Base-by-base conservation (phyloP, 805 yeast species). In the Metschnikowia drakensbergensis region DNA sequence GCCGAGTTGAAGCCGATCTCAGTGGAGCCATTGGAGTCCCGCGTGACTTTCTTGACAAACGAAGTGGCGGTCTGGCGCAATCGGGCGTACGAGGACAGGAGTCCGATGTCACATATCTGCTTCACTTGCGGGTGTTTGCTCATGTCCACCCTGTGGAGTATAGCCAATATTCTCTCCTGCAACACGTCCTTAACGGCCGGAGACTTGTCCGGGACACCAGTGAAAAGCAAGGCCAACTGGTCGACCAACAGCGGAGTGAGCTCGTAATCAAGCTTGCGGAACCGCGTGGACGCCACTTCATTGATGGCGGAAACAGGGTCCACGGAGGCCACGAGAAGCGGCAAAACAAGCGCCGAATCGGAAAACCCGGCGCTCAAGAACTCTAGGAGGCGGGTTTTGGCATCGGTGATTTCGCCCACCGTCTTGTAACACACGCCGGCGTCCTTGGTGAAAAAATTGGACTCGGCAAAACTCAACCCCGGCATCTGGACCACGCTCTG, bases 371-470 rank as follows among this genome's bases (percentile, higher is more conserved):
- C 67, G 54, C 46, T 78, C 66, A 51, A 70, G 43, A 61, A 84
- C 65, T 56, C 73, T 55, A 51, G 53, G 11, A 71, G 54, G 5
- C 59, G 50, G 2, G 42, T 45, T 51, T 72, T 72, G 17, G 67
- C 61, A 1, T 43, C 46, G 9, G 49, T 53, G 37, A 88, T 63
- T 17, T 77, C 80, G 0, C 72, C 73, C 5, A 70, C 67, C 1
- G 68, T 50, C 46, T 78, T 78, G 58, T 79, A 82, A 0, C 77
- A 63, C 0, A 82, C 78, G 27, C 91, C 92, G 2, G 92, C 88
- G 53, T 79, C 79, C 46, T 74, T 75, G 0, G 88, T 84, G 55
- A 88, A 80, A 55, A 84, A 88, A 0, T 78, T 62, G 17, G 79
- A 75, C 37, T 85, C 89, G 0, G 61, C 60, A 0, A 72, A 62